Evolutionary conservation across 2,329 filamentous ascomycete species (phyloP).

Genomic region (Tetracladium maxilliforme): DNA sequence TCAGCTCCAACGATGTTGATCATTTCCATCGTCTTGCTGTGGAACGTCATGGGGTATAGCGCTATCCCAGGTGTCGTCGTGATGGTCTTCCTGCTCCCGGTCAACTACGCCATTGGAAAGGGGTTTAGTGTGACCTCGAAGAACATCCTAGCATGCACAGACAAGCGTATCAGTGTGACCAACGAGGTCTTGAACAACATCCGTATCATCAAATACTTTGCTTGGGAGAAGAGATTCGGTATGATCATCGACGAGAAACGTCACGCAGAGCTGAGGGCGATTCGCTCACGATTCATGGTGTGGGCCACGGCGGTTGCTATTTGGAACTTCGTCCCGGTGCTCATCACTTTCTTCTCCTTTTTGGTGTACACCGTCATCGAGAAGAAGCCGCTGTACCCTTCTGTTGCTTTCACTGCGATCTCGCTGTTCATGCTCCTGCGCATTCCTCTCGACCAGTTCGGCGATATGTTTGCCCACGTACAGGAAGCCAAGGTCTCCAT

Average conservation of each 20-base stretch:
- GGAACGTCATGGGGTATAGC: constrained; percentile 80
- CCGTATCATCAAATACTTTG: constrained; percentile 98
- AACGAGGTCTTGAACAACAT: constrained; percentile 97
- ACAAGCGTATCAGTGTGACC: constrained; percentile 89
- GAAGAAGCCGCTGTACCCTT: constrained; percentile 77
- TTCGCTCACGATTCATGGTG: constrained; percentile 73
- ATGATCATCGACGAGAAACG: constrained; percentile 83
- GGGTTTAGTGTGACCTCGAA: constrained; percentile 81
- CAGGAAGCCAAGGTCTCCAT: constrained; percentile 96
- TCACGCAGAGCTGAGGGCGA: constrained; percentile 56
- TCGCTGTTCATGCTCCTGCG: constrained; percentile 91
- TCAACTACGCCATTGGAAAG: constrained; percentile 81
- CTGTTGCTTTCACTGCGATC: constrained; percentile 87
- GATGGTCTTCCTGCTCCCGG: constrained; percentile 75
- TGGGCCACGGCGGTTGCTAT: constrained; percentile 88
- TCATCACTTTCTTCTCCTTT: constrained; percentile 96
- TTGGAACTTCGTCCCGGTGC: constrained; percentile 88
- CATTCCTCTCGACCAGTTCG: constrained; percentile 86
- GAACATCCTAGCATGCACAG: constrained; percentile 80
- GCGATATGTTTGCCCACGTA: constrained; percentile 97
- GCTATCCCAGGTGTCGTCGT: constrained; percentile 86
- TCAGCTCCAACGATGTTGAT: constrained; percentile 78
- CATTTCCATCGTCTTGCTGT: constrained; percentile 69
- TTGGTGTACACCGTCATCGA: constrained; percentile 84
- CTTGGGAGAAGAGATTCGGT: constrained; percentile 89